Evolutionary conservation across 1,284 basidiomycete genomes (phyloP).

Genomic region (Phellopilus nigrolimitatus): DNA sequence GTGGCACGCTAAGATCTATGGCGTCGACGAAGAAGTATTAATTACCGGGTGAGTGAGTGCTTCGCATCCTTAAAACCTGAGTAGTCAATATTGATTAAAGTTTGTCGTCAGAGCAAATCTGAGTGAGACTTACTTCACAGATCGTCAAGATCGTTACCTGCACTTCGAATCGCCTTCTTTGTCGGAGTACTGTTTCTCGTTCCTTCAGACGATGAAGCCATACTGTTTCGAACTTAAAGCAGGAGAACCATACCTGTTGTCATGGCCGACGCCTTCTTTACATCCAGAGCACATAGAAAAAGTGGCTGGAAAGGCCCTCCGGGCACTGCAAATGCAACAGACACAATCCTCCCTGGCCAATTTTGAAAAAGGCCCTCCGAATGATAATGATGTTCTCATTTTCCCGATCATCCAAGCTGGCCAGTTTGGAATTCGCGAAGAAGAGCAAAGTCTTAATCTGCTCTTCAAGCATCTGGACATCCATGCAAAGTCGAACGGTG

Average conservation of each 20-base stretch:
- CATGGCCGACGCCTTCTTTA: constrained; percentile 52
- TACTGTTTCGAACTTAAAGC: constrained; percentile 73
- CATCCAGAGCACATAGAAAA: constrained; percentile 60
- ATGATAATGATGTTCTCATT: constrained; percentile 49
- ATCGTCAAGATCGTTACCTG: constrained; percentile 93
- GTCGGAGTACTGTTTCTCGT: constrained; percentile 80
- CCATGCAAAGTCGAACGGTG: constrained; percentile 7
- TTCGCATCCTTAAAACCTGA: constrained; percentile 7
- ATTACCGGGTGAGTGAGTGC: constrained; percentile 77
- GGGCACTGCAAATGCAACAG: constrained; percentile 41
- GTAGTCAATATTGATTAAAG: too few relatives aligned
- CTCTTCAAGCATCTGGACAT: constrained; percentile 48
- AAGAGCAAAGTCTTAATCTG: constrained; percentile 59
- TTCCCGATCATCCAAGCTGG: constrained; percentile 85
- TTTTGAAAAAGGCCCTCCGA: constrained; percentile 5
- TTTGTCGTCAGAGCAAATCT: constrained; percentile 99
- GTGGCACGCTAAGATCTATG: constrained; percentile 97
- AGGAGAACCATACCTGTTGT: constrained; percentile 28
- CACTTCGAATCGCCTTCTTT: constrained; percentile 58
- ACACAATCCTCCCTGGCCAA: constrained; percentile 22
- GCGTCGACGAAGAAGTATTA: constrained; percentile 87
- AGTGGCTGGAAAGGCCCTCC: constrained; percentile 43
- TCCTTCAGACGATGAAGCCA: constrained; percentile 62
- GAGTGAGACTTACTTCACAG: constrained; percentile 89
- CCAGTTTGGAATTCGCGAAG: constrained; percentile 77